Conservation (phyloP, 305 asterid species). For the Solanum chacoense region DNA sequence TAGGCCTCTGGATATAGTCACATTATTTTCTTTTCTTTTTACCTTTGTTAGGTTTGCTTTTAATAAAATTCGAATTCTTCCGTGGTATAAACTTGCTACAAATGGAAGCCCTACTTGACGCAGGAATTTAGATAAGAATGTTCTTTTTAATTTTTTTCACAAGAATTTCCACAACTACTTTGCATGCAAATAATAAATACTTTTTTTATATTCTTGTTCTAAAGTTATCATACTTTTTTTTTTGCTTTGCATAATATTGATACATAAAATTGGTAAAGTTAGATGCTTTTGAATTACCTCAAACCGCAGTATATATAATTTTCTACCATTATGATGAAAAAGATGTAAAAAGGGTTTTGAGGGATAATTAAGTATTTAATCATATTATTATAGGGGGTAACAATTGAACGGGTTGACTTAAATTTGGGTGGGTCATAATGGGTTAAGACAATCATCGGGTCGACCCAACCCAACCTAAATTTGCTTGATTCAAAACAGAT, state of each 20-base stretch:
- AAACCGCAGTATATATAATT: background rate
- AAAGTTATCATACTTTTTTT: background rate
- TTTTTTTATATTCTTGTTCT: background rate
- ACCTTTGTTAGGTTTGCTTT: background rate
- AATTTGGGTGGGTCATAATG: too few relatives aligned
- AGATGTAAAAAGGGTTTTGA: background rate
- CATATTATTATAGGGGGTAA: background rate
- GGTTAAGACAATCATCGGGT: background rate
- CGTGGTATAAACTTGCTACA: background rate
- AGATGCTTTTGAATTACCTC: background rate
- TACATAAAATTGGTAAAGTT: background rate
- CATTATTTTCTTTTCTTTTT: background rate
- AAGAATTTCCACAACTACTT: background rate
- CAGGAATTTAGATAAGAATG: background rate
- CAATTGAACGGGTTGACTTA: too few relatives aligned
- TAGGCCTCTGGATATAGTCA: background rate
- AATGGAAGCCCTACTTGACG: background rate
- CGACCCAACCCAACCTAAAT: background rate
- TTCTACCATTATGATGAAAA: background rate
- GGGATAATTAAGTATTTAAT: background rate
- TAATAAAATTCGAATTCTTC: background rate
- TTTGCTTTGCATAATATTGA: background rate
- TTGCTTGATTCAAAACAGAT: too few relatives aligned
- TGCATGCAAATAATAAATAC: background rate
- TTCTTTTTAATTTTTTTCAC: background rate